Conservation (phyloP, 306 rosid species). For the Ormosia semicastrata region DNA sequence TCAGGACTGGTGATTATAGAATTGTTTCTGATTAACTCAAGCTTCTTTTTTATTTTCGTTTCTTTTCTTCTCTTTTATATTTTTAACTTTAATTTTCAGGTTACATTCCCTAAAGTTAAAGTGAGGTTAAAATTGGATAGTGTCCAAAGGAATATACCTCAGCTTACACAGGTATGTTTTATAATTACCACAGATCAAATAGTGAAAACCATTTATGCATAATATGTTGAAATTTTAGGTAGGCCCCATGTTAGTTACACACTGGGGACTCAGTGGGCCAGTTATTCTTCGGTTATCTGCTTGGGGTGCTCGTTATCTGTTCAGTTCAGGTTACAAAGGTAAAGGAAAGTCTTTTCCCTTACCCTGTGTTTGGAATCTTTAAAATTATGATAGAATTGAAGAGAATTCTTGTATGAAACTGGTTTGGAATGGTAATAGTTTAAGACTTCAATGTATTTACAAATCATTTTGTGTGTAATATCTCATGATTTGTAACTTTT, state of each 20-base stretch:
- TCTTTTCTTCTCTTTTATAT: not conserved
- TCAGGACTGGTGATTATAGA: not conserved
- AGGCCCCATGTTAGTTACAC: slow-evolving; percentile 91
- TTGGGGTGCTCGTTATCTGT: slow-evolving; percentile 90
- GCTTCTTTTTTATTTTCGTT: not conserved
- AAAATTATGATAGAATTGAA: not conserved
- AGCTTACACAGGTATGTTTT: slow-evolving; percentile 74
- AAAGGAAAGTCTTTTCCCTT: slow-evolving; percentile 11
- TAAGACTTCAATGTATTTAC: not conserved
- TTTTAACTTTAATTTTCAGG: slow-evolving; percentile 44
- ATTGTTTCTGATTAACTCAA: not conserved
- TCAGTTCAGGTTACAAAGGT: slow-evolving; percentile 72
- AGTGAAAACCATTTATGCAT: slow-evolving; percentile 3
- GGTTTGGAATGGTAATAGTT: not conserved
- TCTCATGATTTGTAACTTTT: slow-evolving; percentile 12
- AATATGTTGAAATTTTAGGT: slow-evolving; percentile 50
- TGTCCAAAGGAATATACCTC: slow-evolving; percentile 55
- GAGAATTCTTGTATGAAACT: slow-evolving; percentile 8
- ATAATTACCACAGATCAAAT: slow-evolving; percentile 6
- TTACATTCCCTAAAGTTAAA: slow-evolving; percentile 78
- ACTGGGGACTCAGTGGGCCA: slow-evolving; percentile 98
- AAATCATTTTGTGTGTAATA: slow-evolving; percentile 12
- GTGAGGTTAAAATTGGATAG: slow-evolving; percentile 69
- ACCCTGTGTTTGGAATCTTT: not conserved
- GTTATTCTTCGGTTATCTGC: slow-evolving; percentile 89